These are phyloP conservation scores for Hygrophorus russula DNA, from an alignment of 768 basidiomycete species.

Conservation along the genomic window DNA sequence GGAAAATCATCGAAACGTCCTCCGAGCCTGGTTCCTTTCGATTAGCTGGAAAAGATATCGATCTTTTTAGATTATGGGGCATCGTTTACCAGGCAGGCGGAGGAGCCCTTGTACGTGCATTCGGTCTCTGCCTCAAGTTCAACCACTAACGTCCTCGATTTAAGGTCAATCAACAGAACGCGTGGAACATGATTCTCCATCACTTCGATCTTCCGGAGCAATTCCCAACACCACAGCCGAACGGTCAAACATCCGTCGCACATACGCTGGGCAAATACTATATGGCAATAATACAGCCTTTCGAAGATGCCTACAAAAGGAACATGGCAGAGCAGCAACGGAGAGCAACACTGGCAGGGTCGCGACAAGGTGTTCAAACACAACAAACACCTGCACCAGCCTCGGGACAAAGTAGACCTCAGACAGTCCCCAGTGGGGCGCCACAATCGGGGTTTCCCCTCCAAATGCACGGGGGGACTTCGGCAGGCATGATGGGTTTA, in stretches of 20 bases:
- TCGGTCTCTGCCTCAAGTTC: slow-evolving; percentile 9
- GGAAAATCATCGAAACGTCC: slow-evolving; percentile 54
- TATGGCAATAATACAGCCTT: slow-evolving; percentile 49
- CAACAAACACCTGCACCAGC: slow-evolving; percentile 13
- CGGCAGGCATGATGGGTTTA: not conserved
- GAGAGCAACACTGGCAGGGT: slow-evolving; percentile 33
- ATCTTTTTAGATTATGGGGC: slow-evolving; percentile 66
- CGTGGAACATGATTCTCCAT: slow-evolving; percentile 42
- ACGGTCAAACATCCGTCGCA: slow-evolving; percentile 39
- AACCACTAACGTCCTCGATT: slow-evolving; percentile 24
- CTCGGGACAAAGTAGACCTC: slow-evolving; percentile 11
- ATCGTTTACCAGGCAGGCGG: slow-evolving; percentile 54
- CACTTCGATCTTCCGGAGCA: slow-evolving; percentile 55
- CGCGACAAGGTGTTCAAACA: slow-evolving; percentile 26
- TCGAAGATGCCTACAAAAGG: slow-evolving; percentile 61
- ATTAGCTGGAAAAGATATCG: slow-evolving; percentile 63
- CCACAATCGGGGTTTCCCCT: not conserved
- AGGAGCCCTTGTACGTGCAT: slow-evolving; percentile 38
- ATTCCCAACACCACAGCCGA: slow-evolving; percentile 32
- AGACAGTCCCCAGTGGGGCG: not conserved
- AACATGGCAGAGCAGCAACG: slow-evolving; percentile 51
- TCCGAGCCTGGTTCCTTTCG: slow-evolving; percentile 52
- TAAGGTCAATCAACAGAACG: slow-evolving; percentile 27
- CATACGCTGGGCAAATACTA: slow-evolving; percentile 47
- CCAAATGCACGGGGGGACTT: not conserved